Conservation (phyloP, 805 yeast species). For the Priceomyces castillae region DNA sequence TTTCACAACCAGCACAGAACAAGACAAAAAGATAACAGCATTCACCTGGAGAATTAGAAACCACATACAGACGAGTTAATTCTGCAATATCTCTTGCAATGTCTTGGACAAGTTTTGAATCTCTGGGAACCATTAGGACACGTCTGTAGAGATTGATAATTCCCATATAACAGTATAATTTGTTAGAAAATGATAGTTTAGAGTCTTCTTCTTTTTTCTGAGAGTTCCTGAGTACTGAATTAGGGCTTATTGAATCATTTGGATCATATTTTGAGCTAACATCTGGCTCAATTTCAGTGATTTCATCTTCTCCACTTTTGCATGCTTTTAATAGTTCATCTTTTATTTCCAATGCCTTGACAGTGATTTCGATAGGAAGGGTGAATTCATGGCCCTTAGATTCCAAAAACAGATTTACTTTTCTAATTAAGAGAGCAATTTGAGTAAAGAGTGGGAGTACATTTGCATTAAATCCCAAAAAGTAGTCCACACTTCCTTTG, state of each 20-base stretch:
- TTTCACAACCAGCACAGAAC: slow-evolving; percentile 61
- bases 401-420: slow-evolving; percentile 21
- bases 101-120: slow-evolving; percentile 47
- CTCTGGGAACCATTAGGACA: slow-evolving; percentile 46
- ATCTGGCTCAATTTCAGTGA: slow-evolving; percentile 11
- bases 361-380: slow-evolving; percentile 19
- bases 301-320: slow-evolving; percentile 15
- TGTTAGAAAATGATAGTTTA: slow-evolving; percentile 47
- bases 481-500: slow-evolving; percentile 51
- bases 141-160: slow-evolving; percentile 56
- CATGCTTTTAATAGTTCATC: slow-evolving; percentile 18
- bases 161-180: slow-evolving; percentile 51
- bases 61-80: slow-evolving; percentile 38
- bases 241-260: not conserved
- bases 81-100: slow-evolving; percentile 40
- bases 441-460: slow-evolving; percentile 58
- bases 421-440: slow-evolving; percentile 35
- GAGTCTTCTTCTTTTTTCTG: slow-evolving; percentile 25
- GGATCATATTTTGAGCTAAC: slow-evolving; percentile 13
- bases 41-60: slow-evolving; percentile 49
- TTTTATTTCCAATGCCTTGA: slow-evolving; percentile 27
- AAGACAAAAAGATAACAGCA: slow-evolving; percentile 54
- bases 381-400: not conserved
- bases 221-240: slow-evolving; percentile 4
- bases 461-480: slow-evolving; percentile 64